Base-by-base conservation (phyloP, 306 rosid genomes). In the cucumber (Cucumis sativus) region DNA sequence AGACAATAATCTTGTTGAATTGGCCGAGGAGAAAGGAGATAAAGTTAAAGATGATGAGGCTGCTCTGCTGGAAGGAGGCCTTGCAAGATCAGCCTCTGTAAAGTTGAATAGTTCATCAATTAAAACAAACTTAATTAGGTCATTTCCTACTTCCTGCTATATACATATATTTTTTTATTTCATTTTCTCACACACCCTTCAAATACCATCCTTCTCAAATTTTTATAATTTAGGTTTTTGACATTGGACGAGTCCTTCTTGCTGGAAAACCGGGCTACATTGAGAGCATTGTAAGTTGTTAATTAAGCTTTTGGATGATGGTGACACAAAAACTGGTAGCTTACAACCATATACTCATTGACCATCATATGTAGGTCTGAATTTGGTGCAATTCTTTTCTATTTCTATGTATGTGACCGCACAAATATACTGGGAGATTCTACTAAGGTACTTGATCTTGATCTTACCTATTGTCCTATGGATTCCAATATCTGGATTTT, bases 221-320 rank as follows among this genome's bases (percentile, higher is more conserved):
- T 73, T 74, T 76, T 54, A 37, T 23, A 74, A 77, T 82, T 70
- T 80, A 96, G 99, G 93, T 96, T 96, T 86, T 72, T 92, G 84
- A 91, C 97, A 40, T 83, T 96, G 97, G 99, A 96, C 65, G 99
- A 92, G 58, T 80, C 92, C 35, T 96, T 96, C 87, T 83, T 92
- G 84, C 85, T 96, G 55, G 97, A 96, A 87, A 87, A 96, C 77
- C 88, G 99, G 61, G 85, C 87, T 63, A 92, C 86, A 30, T 80
- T 96, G 81, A 88, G 99, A 85, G 98, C 96, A 82, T 85, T 96
- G 99, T 96, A 88, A 83, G 98, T 88, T 79, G 55, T 79, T 65
- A 25, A 65, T 76, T 41, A 28, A 79, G 69, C 51, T 49, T 37
- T 37, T 79, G 55, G 80, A 9, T 14, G 81, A 18, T 43, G 40